These are phyloP conservation scores for Syzygium syzygioides DNA, from an alignment of 441 rosid species.

Conservation along the genomic window DNA sequence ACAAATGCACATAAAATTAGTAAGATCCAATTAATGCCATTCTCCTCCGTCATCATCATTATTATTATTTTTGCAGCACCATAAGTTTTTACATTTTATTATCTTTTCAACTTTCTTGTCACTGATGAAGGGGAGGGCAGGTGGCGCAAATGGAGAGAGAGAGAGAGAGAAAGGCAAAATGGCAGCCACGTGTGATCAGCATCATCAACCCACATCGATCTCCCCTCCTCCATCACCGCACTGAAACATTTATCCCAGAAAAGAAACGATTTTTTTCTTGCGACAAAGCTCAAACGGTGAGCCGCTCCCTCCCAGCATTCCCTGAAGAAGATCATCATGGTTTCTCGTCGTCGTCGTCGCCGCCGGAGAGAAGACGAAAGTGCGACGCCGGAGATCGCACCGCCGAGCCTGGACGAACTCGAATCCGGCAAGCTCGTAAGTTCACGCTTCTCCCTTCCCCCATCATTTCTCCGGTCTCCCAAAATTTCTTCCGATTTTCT, in stretches of 20 bases:
- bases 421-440: neutral
- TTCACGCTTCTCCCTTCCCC: neutral
- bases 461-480: neutral
- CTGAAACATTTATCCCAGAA: no score
- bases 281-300: no score
- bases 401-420: neutral
- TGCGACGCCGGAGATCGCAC: neutral
- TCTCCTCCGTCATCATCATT: no score
- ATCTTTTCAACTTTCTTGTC: fast-evolving
- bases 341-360: neutral
- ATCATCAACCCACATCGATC: neutral
- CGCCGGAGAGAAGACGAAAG: neutral
- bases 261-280: no score
- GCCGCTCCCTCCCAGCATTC: no score
- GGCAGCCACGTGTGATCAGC: neutral
- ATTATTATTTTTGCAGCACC: fast-evolving
- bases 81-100: neutral
- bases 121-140: neutral
- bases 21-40: neutral
- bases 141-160: no score
- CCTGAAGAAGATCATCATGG: no score
- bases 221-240: no score
- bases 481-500: neutral
- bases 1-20: neutral
- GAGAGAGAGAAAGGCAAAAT: no score